A percentile compares a stretch with the other conserved stretches of the same genome.
Conservation (phyloP, 2,329 filamentous ascomycete genomes). For the Lachnellula occidentalis region DNA sequence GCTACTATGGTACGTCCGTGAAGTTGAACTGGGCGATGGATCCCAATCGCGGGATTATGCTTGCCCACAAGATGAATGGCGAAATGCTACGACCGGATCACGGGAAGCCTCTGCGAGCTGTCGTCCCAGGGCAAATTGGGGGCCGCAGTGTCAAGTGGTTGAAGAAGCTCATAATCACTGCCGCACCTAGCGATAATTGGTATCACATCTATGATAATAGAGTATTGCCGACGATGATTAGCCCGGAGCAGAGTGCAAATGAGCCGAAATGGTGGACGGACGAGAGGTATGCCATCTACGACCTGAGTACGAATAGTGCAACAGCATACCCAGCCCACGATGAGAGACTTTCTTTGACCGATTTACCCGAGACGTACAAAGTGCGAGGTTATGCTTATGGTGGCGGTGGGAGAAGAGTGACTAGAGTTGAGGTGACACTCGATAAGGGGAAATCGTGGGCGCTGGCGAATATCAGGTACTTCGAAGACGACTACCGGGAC, state of each 20-base stretch:
- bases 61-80: slow-evolving; percentile 89
- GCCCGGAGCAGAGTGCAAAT: slow-evolving; percentile 71
- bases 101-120: slow-evolving; percentile 73
- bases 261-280: slow-evolving; percentile 78
- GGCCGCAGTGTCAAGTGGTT: slow-evolving; percentile 93
- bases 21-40: slow-evolving; percentile 88
- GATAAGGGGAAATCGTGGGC: slow-evolving; percentile 79
- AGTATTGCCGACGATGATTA: slow-evolving; percentile 80
- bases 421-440: slow-evolving; percentile 74
- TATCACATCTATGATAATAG: slow-evolving; percentile 94
- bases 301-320: slow-evolving; percentile 81
- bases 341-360: slow-evolving; percentile 53
- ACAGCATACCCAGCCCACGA: slow-evolving; percentile 75
- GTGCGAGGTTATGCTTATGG: slow-evolving; percentile 81
- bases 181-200: slow-evolving; percentile 81
- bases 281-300: slow-evolving; percentile 88
- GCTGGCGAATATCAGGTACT: slow-evolving; percentile 72
- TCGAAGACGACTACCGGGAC: slow-evolving; percentile 77
- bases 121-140: slow-evolving; percentile 88
- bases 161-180: slow-evolving; percentile 72
- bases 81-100: slow-evolving; percentile 76
- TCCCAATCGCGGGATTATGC: slow-evolving; percentile 74
- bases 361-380: slow-evolving; percentile 50
- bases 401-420: slow-evolving; percentile 79
- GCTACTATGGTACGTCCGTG: slow-evolving; percentile 80